Evolutionary conservation across 768 basidiomycete genomes (phyloP).

Genomic region (Boletus pseudopeckii): DNA sequence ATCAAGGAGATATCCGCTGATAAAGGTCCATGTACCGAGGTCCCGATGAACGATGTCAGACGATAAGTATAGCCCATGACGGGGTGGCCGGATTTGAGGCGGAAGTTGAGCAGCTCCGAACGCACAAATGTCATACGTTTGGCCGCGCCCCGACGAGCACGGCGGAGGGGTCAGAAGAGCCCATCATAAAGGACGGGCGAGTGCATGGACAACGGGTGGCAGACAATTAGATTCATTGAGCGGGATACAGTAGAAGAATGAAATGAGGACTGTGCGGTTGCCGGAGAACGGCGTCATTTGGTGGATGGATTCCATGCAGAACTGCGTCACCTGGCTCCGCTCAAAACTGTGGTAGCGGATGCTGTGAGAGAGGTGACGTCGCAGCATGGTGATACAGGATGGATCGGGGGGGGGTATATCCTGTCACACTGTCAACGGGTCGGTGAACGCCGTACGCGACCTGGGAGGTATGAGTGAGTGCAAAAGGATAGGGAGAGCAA

Average conservation of each 20-base stretch:
- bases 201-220: conserved; percentile 29
- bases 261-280: conserved; percentile 25
- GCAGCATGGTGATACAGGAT: conserved; percentile 2
- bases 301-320: conserved; percentile 24
- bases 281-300: conserved; percentile 24
- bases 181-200: conserved; percentile 11
- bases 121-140: background rate
- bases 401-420: background rate
- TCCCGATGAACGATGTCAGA: background rate
- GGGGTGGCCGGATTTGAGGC: conserved; percentile 1
- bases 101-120: background rate
- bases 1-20: conserved; percentile 28
- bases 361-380: conserved; percentile 10
- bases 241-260: conserved; percentile 24
- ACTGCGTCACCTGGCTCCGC: conserved; percentile 7
- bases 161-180: conserved; percentile 7
- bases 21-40: conserved; percentile 26
- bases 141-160: conserved; percentile 20
- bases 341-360: conserved; percentile 6
- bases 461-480: conserved; percentile 23
- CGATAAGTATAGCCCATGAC: background rate
- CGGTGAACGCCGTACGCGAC: conserved; percentile 53
- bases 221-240: conserved; percentile 27
- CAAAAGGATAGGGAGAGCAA: background rate
- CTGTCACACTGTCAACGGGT: conserved; percentile 40